Base-by-base conservation (phyloP, 2,329 filamentous ascomycete genomes). In the Penicillium capsulatum region DNA sequence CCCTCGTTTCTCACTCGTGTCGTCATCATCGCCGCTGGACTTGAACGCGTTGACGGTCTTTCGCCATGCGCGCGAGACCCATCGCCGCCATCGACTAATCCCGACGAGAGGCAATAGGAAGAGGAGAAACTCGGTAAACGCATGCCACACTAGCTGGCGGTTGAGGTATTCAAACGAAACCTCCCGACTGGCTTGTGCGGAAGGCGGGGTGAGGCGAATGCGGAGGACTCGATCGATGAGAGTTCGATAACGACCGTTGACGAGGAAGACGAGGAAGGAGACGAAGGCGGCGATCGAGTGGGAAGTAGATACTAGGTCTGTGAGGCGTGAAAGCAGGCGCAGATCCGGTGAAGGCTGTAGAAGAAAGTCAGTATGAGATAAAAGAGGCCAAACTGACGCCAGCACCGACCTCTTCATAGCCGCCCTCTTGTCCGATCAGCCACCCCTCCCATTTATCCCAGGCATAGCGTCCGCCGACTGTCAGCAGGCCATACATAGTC, bases 111-210 rank as follows among this genome's bases (percentile, higher is more conserved):
- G 92, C n/a, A 98, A 75, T 13, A 97, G 78, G 64, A 97, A 98
- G 20, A 98, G 77, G n/a, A 98, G 73, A 56, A 98, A 98, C 63
- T 98, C 92, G 17, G 92, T 98, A 58, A 98, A 95, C n/a, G 92
- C 92, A 67, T 98, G 92, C 92, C 92, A 98, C 26, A 98, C 92
- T 8, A 98, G 80, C 68, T 98, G 92, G 33, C 92, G 83, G 64
- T 98, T 98, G 34, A 97, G 79, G 58, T 96, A 97, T 67, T 98
- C 92, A 61, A 98, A 97, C 1, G 87, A 94, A 17, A 98, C 90
- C 65, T 97, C 89, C 20, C 91, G 79, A 60, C 81, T 87, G 48
- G 94, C 84, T 60, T 94, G 86, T 58, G 80, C 88, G 3, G 84
- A 90, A 4, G 86, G 84, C 6, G 92, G 85, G 3, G 88, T 84